phyloP scores from a whole-genome alignment of 2,329 filamentous ascomycete genomes.

The Pseudopithomyces chartarum region DNA sequence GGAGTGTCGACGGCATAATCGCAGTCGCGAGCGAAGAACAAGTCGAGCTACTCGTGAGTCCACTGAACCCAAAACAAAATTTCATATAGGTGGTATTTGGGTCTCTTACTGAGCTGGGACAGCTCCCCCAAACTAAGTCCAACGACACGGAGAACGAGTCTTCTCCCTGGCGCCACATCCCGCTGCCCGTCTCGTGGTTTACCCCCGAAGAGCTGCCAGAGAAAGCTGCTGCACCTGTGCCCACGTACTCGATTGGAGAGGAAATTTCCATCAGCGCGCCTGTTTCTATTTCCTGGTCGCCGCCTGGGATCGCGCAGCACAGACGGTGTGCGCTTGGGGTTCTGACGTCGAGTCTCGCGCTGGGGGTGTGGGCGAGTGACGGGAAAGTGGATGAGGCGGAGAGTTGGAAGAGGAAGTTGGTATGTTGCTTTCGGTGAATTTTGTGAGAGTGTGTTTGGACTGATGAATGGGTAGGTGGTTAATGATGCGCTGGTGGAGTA shows the following conservation, averaged over 20 bases:
- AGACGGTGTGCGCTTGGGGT: slow-evolving; percentile 60
- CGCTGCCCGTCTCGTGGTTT: slow-evolving; percentile 58
- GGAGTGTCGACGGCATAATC: slow-evolving; percentile 26
- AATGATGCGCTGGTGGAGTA: slow-evolving; percentile 54
- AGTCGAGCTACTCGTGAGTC: slow-evolving; percentile 57
- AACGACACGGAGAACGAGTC: slow-evolving; percentile 35
- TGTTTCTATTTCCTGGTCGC: slow-evolving; percentile 60
- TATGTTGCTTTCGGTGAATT: not conserved
- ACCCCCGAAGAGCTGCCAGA: slow-evolving; percentile 53
- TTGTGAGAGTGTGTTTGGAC: not conserved
- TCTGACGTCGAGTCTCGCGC: slow-evolving; percentile 60
- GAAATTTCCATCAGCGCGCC: slow-evolving; percentile 61
- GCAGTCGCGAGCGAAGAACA: slow-evolving; percentile 53
- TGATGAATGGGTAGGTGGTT: slow-evolving; percentile 43
- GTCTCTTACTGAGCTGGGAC: no score
- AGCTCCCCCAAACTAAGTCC: slow-evolving; percentile 42
- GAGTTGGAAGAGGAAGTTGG: slow-evolving; percentile 57
- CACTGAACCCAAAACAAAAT: no score
- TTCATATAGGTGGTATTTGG: no score
- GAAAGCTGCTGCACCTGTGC: slow-evolving; percentile 52
- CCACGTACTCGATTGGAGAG: slow-evolving; percentile 61
- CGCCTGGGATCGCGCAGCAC: slow-evolving; percentile 60
- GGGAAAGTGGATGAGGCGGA: slow-evolving; percentile 47
- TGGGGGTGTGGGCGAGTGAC: slow-evolving; percentile 61
- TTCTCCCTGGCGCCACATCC: slow-evolving; percentile 43